Evolutionary conservation across 345 rosid genomes (phyloP), one percentile per base, ranked within the genome.

Genomic region (Gossypium thurberi): DNA sequence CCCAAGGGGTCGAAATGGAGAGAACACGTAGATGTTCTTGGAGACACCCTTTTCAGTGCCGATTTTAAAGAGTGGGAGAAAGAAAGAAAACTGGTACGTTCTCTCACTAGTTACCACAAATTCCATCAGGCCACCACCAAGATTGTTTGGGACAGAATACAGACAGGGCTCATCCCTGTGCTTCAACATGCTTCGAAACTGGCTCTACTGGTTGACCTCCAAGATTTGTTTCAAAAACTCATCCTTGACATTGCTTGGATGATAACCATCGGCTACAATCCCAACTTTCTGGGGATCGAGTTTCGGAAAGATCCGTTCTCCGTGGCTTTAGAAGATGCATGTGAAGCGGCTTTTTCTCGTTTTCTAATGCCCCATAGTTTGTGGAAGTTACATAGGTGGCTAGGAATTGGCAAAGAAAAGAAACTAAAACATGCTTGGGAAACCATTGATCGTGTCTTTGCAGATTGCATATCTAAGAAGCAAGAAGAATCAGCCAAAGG

Each of bases 361-460:
- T 50, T 33, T 25, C 12, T 73, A 3, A 8, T 59, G n/a, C 66
- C 76, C 0, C 59, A 60, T 17, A 13, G 58, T 23, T 10, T 61
- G 10, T 73, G 75, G 75, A 62, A 62, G 69, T 50, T 73, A 12
- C 69, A 73, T 6, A 62, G 60, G 12, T 63, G 59, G 60, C 44
- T 73, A 1, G 57, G 76, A 15, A 62, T 61, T n/a, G 76, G 76
- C 44, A 62, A 51, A 3, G 76, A 62, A 51, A 73, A 51, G 69
- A 73, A 63, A 26, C 33, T 73, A 17, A 73, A 61, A 28, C 7
- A 6, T 10, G 69, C 76, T 62, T 51, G 69, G 69, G 3, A 61
- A 26, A 73, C 58, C 46, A 12, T 62, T 7, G 76, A 73, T 28
- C 21, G 28, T 28, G 53, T 73, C 14, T 47, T 61, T 18, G 69